These are phyloP conservation scores for Magnolia changhungtana DNA, from an alignment of 164 flowering plant genomes.

Conservation along the genomic window DNA sequence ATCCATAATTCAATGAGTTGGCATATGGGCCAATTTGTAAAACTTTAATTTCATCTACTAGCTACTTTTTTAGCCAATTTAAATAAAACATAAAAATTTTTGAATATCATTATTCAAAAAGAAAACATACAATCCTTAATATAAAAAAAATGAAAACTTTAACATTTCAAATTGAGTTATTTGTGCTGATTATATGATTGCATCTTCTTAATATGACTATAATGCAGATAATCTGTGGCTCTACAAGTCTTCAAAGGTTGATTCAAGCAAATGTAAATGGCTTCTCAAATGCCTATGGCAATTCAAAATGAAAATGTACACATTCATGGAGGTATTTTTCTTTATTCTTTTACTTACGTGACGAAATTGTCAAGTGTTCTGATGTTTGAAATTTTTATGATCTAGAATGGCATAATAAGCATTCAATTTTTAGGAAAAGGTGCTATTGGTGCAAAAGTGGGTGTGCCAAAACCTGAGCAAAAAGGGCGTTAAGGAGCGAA, in stretches of 20 bases:
- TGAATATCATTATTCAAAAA: too few species aligned
- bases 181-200: too few species aligned
- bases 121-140: too few species aligned
- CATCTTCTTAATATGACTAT: too few species aligned
- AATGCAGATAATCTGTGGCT: background rate
- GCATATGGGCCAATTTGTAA: too few species aligned
- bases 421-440: conserved; percentile 6
- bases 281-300: conserved; percentile 11
- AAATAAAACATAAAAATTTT: too few species aligned
- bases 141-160: too few species aligned
- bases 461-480: conserved; percentile 12
- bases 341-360: background rate
- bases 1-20: too few species aligned
- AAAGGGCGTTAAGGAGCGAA: conserved; percentile 12
- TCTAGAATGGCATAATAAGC: too few species aligned
- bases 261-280: conserved; percentile 5
- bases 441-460: conserved; percentile 9
- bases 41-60: too few species aligned
- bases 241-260: background rate
- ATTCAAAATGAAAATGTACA: conserved; percentile 16
- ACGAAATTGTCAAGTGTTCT: background rate
- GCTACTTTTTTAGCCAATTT: too few species aligned
- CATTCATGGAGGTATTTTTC: conserved; percentile 8
- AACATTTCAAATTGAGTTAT: too few species aligned
- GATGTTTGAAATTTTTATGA: background rate